Percentiles rank a stretch among this genome's conserved stretches.
These are phyloP conservation scores for Helicostylum pulchrum DNA, from an alignment of 192 early-diverging fungal genomes.

Conservation along the genomic window DNA sequence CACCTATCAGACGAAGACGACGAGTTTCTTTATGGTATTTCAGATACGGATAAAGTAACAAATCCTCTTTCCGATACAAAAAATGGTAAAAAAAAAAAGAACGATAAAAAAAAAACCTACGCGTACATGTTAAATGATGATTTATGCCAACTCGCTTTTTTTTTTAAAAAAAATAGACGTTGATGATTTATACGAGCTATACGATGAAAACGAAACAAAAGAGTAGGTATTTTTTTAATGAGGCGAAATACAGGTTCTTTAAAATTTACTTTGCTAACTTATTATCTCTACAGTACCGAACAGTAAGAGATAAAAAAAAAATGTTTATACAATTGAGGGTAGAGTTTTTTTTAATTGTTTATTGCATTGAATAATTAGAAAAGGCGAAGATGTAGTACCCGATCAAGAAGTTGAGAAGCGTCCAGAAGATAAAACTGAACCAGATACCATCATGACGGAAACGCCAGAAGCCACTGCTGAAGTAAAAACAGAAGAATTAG, in stretches of 20 bases:
- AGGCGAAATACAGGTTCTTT: too few relatives aligned
- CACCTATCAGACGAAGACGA: conserved; percentile 31
- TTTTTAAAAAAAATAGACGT: not conserved
- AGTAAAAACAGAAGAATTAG: conserved; percentile 35
- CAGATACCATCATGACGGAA: not conserved
- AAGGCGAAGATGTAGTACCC: conserved; percentile 17
- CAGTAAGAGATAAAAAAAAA: too few relatives aligned
- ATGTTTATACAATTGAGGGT: too few relatives aligned
- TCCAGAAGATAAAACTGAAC: conserved; percentile 6
- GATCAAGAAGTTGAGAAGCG: conserved; percentile 4
- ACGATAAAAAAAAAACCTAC: not conserved
- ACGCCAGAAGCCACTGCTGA: not conserved
- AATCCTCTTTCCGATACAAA: conserved; percentile 5
- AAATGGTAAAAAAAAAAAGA: not conserved
- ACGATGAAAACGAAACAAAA: conserved; percentile 11
- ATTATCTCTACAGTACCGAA: not conserved
- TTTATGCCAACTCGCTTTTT: conserved; percentile 1
- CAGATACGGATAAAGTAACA: not conserved
- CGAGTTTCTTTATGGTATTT: conserved; percentile 34
- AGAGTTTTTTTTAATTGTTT: too few relatives aligned
- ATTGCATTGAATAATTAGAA: not conserved
- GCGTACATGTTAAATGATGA: not conserved
- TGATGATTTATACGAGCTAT: conserved; percentile 18
- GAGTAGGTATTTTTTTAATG: not conserved
- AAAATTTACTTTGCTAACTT: not conserved